Percentiles rank a stretch among this genome's conserved stretches.
Conservation (phyloP, 78 protist genomes). For the Thecamonas trahens region DNA sequence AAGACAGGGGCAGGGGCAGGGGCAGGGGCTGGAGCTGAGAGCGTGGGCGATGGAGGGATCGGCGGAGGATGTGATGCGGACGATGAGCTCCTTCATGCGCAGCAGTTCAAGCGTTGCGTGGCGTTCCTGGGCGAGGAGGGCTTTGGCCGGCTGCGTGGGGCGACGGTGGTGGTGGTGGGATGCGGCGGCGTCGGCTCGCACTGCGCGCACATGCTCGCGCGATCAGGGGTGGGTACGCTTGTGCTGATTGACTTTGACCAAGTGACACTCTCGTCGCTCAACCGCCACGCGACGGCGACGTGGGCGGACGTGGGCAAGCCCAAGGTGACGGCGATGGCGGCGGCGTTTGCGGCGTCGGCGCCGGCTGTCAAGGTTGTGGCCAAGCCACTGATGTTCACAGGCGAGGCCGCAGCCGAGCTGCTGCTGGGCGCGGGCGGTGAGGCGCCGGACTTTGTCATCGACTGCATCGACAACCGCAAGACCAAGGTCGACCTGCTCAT, state of each 20-base stretch:
- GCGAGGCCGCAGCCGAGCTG: constrained; percentile 16
- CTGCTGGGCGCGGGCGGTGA: constrained; percentile 8
- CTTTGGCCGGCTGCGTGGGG: constrained; percentile 14
- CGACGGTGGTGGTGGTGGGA: constrained; percentile 55
- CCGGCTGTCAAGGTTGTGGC: constrained; percentile 50
- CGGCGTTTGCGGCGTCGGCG: constrained; percentile 10
- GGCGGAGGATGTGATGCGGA: too few species aligned
- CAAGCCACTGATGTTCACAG: constrained; percentile 24
- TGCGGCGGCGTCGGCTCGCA: constrained; percentile 59
- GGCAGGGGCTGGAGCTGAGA: too few species aligned
- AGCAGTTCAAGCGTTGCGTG: constrained; percentile 4
- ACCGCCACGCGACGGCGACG: constrained; percentile 51
- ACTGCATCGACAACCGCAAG: constrained; percentile 51
- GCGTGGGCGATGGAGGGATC: too few species aligned
- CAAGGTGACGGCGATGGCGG: constrained; percentile 28
- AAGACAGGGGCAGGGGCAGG: too few species aligned
- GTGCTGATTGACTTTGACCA: constrained; percentile 59
- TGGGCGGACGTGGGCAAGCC: constrained; percentile 59
- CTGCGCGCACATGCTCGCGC: constrained; percentile 32
- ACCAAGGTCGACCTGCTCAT: constrained; percentile 49
- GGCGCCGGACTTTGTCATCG: constrained; percentile 48
- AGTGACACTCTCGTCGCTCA: constrained; percentile 56
- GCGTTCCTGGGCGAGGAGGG: constrained; percentile 47
- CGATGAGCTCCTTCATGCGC: not conserved
- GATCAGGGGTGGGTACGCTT: constrained; percentile 56